Conservation (phyloP, 73 alveolate species). For the Chromera velia region DNA sequence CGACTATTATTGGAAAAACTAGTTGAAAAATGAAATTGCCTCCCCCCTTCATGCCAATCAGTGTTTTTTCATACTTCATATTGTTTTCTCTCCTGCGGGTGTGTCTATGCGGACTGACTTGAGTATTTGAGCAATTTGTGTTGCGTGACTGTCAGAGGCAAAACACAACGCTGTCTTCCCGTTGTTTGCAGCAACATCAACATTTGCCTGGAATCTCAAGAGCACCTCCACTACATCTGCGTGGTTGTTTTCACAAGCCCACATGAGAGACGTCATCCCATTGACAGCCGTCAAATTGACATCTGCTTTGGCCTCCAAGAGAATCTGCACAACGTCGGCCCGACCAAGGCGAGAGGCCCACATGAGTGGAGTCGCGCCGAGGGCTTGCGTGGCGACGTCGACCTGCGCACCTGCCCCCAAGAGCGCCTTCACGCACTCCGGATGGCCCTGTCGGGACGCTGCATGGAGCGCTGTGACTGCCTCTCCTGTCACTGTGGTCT, state of each 20-base stretch:
- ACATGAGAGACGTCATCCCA: not conserved
- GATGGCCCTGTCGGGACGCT: not conserved
- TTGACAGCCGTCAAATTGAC: not conserved
- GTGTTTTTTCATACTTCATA: no score
- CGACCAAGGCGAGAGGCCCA: not conserved
- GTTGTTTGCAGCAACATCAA: not conserved
- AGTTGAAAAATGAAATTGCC: no score
- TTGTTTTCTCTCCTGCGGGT: no score
- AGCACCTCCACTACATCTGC: not conserved
- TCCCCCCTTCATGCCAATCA: no score
- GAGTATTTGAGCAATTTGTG: no score
- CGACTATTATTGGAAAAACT: no score
- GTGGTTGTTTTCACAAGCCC: not conserved
- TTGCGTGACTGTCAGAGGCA: not conserved
- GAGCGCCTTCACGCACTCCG: not conserved
- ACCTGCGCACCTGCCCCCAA: not conserved
- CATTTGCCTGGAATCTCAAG: not conserved
- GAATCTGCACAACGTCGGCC: constrained; percentile 1
- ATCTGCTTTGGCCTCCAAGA: constrained; percentile 1
- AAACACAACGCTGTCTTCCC: not conserved
- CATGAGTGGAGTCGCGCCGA: not conserved
- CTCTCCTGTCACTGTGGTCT: no score
- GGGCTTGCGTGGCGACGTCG: not conserved
- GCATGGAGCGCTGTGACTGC: not conserved
- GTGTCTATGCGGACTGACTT: no score